Evolutionary conservation across 1,139 yeast genomes (phyloP), one percentile per base, ranked within the genome.

Genomic region (Nadsonia starkeyi-henricii): DNA sequence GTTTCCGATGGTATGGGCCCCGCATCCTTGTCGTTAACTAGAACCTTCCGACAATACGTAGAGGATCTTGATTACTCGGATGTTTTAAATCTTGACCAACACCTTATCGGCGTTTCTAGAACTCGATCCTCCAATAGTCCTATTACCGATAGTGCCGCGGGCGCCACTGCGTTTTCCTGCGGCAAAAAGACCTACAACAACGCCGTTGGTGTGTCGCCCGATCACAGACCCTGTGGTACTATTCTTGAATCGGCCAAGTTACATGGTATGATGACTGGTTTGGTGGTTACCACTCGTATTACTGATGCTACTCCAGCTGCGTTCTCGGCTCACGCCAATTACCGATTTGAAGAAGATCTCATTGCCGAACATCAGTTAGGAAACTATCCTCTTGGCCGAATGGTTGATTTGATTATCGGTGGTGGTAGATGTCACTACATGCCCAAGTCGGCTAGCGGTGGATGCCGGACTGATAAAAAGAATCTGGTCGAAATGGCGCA

Each of bases 1-100:
- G 93, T 86, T 20, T 81, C 94, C 1, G 96, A 86, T 63, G 95
- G 96, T 23, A 85, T 85, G 82, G 95, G 95, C 0, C 94, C 95
- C 1, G 82, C 93, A 0, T 79, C 91, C 2, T 63, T 85, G 52
- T 78, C 88, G 5, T 66, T 85, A 60, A 79, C 95, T 1, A 73
- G 95, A 56, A 74, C 81, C 19, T 85, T 74, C 66, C 72, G 74
- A 50, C 93, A 85, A 62, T 67, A 64, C 55, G 66, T 75, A 46
- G 77, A 81, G 48, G 65, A 66, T 2, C 67, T 81, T 45, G 62
- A 73, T 2, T 64, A 69, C 45, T 73, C 74, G 55, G 81, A 79
- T 55, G 64, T 74, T 28, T 70, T 86, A 53, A 64, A 69, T 12
- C 60, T 86, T 42, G 96, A 86, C 62, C 66, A 75, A 50, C 76